A percentile compares a stretch with the other conserved stretches of the same genome.
These are phyloP conservation scores for Fusarium setosum DNA, from an alignment of 2,329 filamentous ascomycete species.

Conservation along the genomic window DNA sequence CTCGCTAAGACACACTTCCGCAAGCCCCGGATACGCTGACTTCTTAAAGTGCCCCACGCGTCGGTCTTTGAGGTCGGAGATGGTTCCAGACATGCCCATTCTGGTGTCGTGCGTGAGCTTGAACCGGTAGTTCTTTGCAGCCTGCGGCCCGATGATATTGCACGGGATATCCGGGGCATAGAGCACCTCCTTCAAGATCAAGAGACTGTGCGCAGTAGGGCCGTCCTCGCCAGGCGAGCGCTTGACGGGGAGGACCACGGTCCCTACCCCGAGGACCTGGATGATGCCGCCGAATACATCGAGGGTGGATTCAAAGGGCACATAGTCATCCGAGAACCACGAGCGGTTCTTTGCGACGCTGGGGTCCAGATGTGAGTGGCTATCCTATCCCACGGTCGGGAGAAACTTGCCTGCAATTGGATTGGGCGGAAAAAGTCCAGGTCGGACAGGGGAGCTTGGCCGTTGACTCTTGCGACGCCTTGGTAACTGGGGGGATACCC, in stretches of 20 bases:
- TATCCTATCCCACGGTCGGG: neutral
- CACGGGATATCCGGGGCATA: neutral
- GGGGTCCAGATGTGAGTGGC: too few species aligned
- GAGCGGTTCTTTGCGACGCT: neutral
- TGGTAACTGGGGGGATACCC: too few species aligned
- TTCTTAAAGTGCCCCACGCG: neutral
- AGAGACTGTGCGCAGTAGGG: neutral
- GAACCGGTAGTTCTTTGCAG: neutral
- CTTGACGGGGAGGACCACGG: neutral
- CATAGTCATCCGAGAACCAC: neutral
- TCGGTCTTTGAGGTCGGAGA: neutral
- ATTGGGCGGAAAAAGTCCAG: neutral
- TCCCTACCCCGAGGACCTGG: neutral
- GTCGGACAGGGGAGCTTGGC: constrained; percentile 1
- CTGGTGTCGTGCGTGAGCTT: neutral
- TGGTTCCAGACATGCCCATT: neutral
- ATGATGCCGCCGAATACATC: neutral
- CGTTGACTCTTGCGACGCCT: too few species aligned
- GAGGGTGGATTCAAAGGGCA: neutral
- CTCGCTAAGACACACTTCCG: neutral
- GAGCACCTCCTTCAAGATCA: neutral
- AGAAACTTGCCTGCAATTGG: neutral
- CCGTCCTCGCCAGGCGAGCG: neutral
- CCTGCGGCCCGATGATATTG: neutral
- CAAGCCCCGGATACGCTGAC: neutral